Evolutionary conservation across 2,329 filamentous ascomycete species (phyloP), one percentile per base, ranked within the genome.

Genomic region (Sphaerulina musiva): DNA sequence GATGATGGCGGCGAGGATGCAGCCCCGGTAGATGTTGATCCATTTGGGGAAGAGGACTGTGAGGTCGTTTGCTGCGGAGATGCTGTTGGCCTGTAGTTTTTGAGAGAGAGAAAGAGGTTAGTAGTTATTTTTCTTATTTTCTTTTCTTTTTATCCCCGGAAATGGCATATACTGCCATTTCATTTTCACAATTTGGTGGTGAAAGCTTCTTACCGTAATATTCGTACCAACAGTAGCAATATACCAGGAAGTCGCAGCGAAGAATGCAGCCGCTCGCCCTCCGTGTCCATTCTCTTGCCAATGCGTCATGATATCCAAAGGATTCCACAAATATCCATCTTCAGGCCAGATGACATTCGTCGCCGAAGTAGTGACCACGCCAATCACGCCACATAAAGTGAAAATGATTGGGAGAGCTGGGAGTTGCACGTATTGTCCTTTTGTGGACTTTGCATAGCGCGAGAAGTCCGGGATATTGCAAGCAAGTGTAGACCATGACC

Each of bases 321-420:
- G 60, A 36, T 57, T 57, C 60, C 60, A 62, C n/a, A 38, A 53
- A 20, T 74, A 72, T 34, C 73, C 59, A 46, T 78, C 80, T 2
- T 38, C 34, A 11, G 34, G 34, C 50, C 77, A 79, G 51, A 78
- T 74, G 11, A 78, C 73, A 39, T 74, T 72, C 26, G 73, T 74
- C 7, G 80, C 79, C 0, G 77, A 78, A 0, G 80, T 80, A 12
- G 80, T 78, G 34, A 82, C 73, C 59, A 84, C 82, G 31, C 81
- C 81, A 31, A 61, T 56, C 54, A 80, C 66, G 75, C 79, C 54
- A 72, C 68, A 62, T 75, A 62, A 52, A 3, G 61, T 53, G 41
- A 77, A 79, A 53, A 80, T 66, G 4, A 78, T 64, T 3, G 78
- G 77, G 3, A 80, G 69, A 51, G 69, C 64, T 8, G 69, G 51